These are phyloP conservation scores for Osmanthus fragrans DNA, from an alignment of 257 asterid species.

Conservation along the genomic window DNA sequence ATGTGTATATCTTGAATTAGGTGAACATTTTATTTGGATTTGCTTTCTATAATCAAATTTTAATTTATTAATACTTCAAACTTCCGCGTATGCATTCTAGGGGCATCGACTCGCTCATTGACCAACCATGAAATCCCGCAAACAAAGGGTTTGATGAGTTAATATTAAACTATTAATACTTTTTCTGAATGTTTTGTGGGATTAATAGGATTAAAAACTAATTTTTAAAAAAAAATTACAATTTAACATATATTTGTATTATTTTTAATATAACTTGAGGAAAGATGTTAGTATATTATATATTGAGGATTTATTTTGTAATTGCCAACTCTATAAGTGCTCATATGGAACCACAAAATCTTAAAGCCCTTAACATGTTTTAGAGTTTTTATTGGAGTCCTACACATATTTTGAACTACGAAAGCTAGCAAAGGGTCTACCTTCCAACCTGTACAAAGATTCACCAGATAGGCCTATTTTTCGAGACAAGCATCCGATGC, in stretches of 20 bases:
- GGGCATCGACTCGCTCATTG: constrained; percentile 9
- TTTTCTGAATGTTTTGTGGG: not conserved
- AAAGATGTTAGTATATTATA: no score
- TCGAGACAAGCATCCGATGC: not conserved
- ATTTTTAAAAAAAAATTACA: not conserved
- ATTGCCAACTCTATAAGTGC: no score
- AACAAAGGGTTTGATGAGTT: constrained; percentile 22
- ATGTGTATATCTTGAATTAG: constrained; percentile 10
- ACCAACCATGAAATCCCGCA: constrained; percentile 2
- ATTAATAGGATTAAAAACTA: no score
- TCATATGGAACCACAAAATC: not conserved
- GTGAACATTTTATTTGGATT: constrained; percentile 8
- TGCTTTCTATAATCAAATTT: not conserved
- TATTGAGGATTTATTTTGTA: no score
- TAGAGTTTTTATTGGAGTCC: not conserved
- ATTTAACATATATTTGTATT: no score
- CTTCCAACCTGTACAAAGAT: constrained; percentile 18
- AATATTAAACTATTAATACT: not conserved
- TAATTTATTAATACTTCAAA: constrained; percentile 14
- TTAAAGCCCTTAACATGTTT: not conserved
- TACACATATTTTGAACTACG: not conserved
- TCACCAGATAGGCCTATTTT: not conserved
- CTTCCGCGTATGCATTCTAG: constrained; percentile 16
- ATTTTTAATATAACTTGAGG: no score
- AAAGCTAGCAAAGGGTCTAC: not conserved